These are phyloP conservation scores for Penium margaritaceum DNA, from an alignment of 139 green algal genomes.

Conservation along the genomic window DNA sequence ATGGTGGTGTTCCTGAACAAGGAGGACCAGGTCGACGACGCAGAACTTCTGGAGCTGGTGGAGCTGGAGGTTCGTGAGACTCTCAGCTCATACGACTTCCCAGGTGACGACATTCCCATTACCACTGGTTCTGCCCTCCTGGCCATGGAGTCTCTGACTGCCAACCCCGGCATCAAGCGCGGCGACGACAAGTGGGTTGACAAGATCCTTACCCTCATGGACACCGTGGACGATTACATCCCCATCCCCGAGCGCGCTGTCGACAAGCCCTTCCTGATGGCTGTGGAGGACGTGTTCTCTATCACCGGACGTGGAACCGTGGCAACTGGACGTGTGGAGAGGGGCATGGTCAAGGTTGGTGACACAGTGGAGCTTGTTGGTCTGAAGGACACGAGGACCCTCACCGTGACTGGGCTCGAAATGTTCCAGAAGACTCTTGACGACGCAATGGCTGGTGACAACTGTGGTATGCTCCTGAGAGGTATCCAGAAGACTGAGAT, in stretches of 20 bases:
- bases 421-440: slow-evolving; percentile 96
- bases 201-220: slow-evolving; percentile 69
- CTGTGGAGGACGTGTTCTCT: slow-evolving; percentile 91
- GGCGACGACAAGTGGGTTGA: slow-evolving; percentile 50
- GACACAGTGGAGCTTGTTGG: slow-evolving; percentile 89
- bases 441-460: slow-evolving; percentile 55
- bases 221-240: slow-evolving; percentile 63
- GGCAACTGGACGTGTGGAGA: slow-evolving; percentile 84
- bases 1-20: slow-evolving; percentile 98
- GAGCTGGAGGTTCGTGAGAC: slow-evolving; percentile 96
- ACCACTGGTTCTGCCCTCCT: slow-evolving; percentile 33
- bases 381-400: slow-evolving; percentile 57
- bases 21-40: slow-evolving; percentile 86
- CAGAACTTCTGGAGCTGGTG: slow-evolving; percentile 71
- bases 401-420: slow-evolving; percentile 78
- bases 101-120: slow-evolving; percentile 38
- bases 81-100: slow-evolving; percentile 80
- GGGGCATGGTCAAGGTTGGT: slow-evolving; percentile 82
- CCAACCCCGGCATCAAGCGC: slow-evolving; percentile 16
- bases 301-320: slow-evolving; percentile 90
- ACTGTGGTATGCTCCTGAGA: slow-evolving; percentile 37
- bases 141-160: slow-evolving; percentile 32
- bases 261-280: slow-evolving; percentile 93
- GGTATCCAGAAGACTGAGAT: slow-evolving; percentile 43
- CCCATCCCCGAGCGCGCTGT: slow-evolving; percentile 67